Evolutionary conservation across 257 asterid genomes (phyloP), one percentile per base, ranked within the genome.

Genomic region (Solanum pennellii): DNA sequence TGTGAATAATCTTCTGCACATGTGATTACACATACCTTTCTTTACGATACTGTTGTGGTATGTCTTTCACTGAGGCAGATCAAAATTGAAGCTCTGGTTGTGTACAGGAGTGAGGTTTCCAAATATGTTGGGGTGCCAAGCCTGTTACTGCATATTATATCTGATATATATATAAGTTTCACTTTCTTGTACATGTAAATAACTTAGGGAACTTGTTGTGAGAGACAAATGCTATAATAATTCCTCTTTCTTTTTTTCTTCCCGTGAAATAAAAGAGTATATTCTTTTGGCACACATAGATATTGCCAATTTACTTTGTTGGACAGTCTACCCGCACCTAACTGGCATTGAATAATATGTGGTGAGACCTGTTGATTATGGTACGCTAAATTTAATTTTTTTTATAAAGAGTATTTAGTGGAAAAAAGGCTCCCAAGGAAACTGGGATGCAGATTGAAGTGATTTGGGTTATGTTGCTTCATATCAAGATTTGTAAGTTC

Each of bases 1-100:
- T 80, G 94, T 93, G 94, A 93, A 93, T 92, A 93, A 93, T 91
- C 94, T 93, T 82, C 87, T 93, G 85, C 94, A 92, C 90, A 92
- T 94, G 95, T 93, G 92, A 94, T 82, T 82, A 82, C 31, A 20
- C 71, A 52, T 82, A 49, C 69, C 85, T 47, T 47, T 79, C 42
- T 31, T 47, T 80, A 20, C 56, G 69, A 47, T 80, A 29, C 85
- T 18, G 69, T 20, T 31, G 9, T 49, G 45, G 71, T 82, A 82
- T 52, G 85, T 82, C 85, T 82, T 18, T 82, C 85, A 82, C 85
- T 18, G 45, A 31, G 85, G 31, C 71, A 82, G 71, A 21, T 49
- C 68, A 47, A 82, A 49, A 16, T 35, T 20, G 69, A 82, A 82
- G 85, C 71, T 18, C 25, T 31, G 71, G 85, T 82, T 49, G 85